phyloP scores from a whole-genome alignment of 371 early-diverging fungal species.

The Globomyces sp. region DNA sequence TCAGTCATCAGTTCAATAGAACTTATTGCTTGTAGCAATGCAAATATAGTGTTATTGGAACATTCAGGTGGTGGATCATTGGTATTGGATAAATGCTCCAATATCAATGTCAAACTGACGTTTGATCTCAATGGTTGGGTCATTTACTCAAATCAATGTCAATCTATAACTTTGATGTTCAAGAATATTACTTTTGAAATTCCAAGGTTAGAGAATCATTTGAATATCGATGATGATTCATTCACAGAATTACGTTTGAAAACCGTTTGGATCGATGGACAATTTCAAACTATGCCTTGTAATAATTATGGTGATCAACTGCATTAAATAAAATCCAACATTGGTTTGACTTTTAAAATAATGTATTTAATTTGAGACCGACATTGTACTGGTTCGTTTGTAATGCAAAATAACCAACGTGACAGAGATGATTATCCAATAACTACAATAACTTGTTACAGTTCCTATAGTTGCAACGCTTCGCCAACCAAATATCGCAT shows the following conservation, averaged over 20 bases:
- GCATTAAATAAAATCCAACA: background rate
- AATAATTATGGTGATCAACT: background rate
- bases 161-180: background rate
- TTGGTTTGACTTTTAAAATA: background rate
- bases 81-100: background rate
- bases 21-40: background rate
- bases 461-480: slow-evolving; percentile 3
- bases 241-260: slow-evolving; percentile 1
- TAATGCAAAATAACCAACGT: background rate
- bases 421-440: background rate
- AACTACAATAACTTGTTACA: background rate
- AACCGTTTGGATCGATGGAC: slow-evolving; percentile 4
- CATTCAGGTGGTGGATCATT: slow-evolving; percentile 3
- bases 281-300: slow-evolving; percentile 1
- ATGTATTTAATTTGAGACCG: background rate
- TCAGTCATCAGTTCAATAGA: background rate
- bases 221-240: too few species aligned
- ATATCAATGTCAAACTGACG: background rate
- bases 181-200: background rate
- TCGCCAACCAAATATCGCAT: slow-evolving; percentile 76
- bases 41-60: background rate
- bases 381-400: background rate
- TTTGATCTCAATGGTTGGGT: background rate
- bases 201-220: background rate
- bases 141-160: background rate